A percentile compares a stretch with the other conserved stretches of the same genome.
phyloP scores from a whole-genome alignment of 176 grass and related monocot genomes.

The Paspalum notatum region DNA sequence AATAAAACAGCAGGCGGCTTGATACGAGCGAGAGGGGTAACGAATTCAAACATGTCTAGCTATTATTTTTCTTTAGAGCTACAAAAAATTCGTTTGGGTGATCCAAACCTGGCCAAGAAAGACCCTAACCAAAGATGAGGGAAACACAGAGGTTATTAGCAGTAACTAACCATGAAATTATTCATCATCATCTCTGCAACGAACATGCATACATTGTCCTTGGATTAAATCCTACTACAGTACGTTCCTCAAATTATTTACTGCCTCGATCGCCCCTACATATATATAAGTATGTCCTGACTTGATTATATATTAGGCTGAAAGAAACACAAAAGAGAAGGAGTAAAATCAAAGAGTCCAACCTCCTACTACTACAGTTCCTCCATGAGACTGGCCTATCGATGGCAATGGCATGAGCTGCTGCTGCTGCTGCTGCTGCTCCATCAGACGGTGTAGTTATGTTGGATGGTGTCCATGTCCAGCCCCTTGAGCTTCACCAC shows the following conservation, averaged over 20 bases:
- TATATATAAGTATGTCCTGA: too few species aligned
- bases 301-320: too few species aligned
- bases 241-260: not conserved
- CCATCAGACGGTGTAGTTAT: slow-evolving; percentile 55
- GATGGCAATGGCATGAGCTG: not conserved
- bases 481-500: slow-evolving; percentile 64
- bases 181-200: slow-evolving; percentile 5
- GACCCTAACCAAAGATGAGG: too few species aligned
- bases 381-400: not conserved
- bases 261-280: not conserved
- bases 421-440: not conserved
- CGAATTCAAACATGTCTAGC: too few species aligned
- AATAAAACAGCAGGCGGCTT: slow-evolving; percentile 60
- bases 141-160: too few species aligned
- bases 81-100: too few species aligned
- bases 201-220: not conserved
- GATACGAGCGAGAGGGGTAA: too few species aligned
- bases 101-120: too few species aligned
- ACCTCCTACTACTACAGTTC: not conserved
- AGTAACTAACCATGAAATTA: slow-evolving; percentile 31
- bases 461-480: slow-evolving; percentile 56
- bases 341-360: not conserved
- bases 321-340: not conserved
- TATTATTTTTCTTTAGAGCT: too few species aligned
- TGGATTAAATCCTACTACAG: slow-evolving; percentile 18